Percentiles rank a stretch among this genome's conserved stretches.
phyloP scores from a whole-genome alignment of 805 yeast species.

The Myxozyma lipomycoides region DNA sequence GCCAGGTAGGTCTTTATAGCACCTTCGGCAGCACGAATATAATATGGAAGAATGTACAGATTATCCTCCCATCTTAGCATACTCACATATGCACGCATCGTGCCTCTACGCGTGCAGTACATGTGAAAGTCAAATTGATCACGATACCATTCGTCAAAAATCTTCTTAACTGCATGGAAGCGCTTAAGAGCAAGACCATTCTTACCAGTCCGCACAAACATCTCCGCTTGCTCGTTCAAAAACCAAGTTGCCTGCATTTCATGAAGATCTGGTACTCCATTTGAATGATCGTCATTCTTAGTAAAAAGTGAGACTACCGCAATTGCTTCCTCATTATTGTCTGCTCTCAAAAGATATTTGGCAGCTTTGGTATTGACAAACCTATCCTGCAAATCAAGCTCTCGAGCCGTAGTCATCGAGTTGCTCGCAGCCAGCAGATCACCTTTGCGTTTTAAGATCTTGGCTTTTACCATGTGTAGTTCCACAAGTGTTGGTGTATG shows the following conservation, averaged over 20 bases:
- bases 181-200: constrained; percentile 78
- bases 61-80: constrained; percentile 80
- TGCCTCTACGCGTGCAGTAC: constrained; percentile 85
- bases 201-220: constrained; percentile 61
- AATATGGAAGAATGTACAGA: constrained; percentile 58
- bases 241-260: constrained; percentile 92
- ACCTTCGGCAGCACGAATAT: constrained; percentile 68
- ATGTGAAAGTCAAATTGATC: constrained; percentile 96
- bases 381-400: constrained; percentile 81
- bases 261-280: constrained; percentile 82
- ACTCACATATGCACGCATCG: constrained; percentile 75
- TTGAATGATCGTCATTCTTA: constrained; percentile 71
- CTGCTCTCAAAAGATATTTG: constrained; percentile 75
- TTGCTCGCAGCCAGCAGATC: constrained; percentile 58
- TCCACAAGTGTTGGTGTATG: constrained; percentile 86
- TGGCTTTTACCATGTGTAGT: constrained; percentile 71
- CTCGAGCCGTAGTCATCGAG: constrained; percentile 64
- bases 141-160: constrained; percentile 61
- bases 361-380: constrained; percentile 85
- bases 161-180: constrained; percentile 58
- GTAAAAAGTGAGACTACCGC: constrained; percentile 75
- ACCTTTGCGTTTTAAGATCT: constrained; percentile 72
- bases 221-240: constrained; percentile 76
- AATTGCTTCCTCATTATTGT: constrained; percentile 68
- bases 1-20: constrained; percentile 56